phyloP scores from a whole-genome alignment of 2,329 filamentous ascomycete genomes.

The Aaosphaeria pasadenensis region DNA sequence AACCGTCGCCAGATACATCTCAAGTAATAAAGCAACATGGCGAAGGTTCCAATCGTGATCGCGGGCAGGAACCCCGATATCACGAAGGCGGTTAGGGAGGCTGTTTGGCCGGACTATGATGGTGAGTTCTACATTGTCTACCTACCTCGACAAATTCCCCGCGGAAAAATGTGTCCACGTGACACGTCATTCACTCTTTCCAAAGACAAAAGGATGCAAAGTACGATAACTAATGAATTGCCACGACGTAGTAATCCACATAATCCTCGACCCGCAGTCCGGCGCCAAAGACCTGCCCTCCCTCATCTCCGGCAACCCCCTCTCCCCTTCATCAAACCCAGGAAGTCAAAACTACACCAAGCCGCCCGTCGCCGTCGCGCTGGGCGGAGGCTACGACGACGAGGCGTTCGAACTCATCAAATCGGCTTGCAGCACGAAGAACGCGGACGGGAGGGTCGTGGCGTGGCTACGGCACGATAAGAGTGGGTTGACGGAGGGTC shows the following conservation, averaged over 20 bases:
- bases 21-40: background rate
- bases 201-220: too few species aligned
- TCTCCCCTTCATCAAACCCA: constrained; percentile 2
- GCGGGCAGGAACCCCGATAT: constrained; percentile 6
- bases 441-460: background rate
- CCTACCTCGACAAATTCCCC: too few species aligned
- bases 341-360: constrained; percentile 8
- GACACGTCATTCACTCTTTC: background rate
- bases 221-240: too few species aligned
- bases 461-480: constrained; percentile 9
- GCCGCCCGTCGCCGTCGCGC: constrained; percentile 1
- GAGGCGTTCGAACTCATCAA: constrained; percentile 4
- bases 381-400: constrained; percentile 6
- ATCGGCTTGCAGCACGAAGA: constrained; percentile 1
- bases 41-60: constrained; percentile 4
- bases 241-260: constrained; percentile 2
- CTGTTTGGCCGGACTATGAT: constrained; percentile 7
- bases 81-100: constrained; percentile 1
- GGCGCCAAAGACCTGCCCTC: constrained; percentile 5
- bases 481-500: constrained; percentile 1
- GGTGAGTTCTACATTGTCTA: constrained; percentile 3
- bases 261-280: background rate
- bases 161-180: too few species aligned
- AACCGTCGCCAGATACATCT: too few species aligned
- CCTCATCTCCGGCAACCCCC: constrained; percentile 2